A percentile compares a stretch with the other conserved stretches of the same genome.
These are phyloP conservation scores for Eucalyptus cladocalyx DNA, from an alignment of 345 rosid genomes.

Conservation along the genomic window DNA sequence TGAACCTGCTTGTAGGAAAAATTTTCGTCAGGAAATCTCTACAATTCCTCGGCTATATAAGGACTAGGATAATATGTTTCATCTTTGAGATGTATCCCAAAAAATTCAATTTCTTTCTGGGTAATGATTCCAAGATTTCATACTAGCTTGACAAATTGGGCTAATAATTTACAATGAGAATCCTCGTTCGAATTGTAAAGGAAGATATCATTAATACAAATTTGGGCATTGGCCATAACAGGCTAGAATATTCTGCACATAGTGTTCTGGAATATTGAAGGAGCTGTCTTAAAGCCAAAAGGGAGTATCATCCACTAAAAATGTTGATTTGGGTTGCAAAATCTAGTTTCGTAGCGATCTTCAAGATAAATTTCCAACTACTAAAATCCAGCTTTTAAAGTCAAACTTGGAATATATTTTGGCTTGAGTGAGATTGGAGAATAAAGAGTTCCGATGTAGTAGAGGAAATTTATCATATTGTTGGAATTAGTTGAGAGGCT, in stretches of 20 bases:
- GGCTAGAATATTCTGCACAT: background rate
- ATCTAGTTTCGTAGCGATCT: fast-evolving
- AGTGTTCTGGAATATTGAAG: too few relatives aligned
- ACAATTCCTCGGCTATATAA: too few relatives aligned
- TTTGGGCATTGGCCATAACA: background rate
- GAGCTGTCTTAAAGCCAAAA: background rate
- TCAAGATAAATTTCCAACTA: background rate
- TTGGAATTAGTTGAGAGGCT: background rate
- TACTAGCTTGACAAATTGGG: fast-evolving
- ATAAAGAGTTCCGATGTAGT: background rate
- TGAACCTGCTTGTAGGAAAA: too few relatives aligned
- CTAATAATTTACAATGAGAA: background rate
- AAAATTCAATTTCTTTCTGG: too few relatives aligned
- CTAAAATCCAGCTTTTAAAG: fast-evolving
- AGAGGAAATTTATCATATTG: too few relatives aligned
- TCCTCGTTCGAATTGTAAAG: fast-evolving
- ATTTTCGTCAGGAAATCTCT: too few relatives aligned
- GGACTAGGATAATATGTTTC: fast-evolving
- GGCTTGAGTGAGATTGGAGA: background rate
- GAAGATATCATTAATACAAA: background rate
- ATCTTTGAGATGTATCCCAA: background rate
- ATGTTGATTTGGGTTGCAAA: background rate
- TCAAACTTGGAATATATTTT: background rate
- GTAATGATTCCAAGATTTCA: background rate
- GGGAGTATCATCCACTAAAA: fast-evolving